Percentiles rank a stretch among this genome's conserved stretches.
Conservation (phyloP, 164 flowering plant species). For the Magnolia kwangsiensis region DNA sequence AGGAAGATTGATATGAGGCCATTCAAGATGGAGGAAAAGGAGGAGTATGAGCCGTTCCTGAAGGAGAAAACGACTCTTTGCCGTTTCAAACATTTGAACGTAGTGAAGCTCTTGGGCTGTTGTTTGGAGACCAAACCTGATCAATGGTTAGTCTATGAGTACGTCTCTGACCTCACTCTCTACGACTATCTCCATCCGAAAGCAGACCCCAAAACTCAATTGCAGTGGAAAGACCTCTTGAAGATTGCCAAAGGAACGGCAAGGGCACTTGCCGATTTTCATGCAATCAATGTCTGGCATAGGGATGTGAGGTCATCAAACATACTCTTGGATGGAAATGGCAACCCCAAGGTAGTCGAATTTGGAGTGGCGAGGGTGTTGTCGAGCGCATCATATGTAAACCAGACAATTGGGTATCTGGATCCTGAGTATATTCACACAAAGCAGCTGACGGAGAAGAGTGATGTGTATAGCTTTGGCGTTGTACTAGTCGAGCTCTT, state of each 20-base stretch:
- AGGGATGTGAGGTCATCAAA: background rate
- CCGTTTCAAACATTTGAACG: background rate
- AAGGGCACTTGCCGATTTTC: background rate
- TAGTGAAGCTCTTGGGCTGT: background rate
- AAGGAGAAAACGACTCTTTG: background rate
- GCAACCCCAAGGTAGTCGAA: background rate
- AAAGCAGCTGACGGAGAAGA: conserved; percentile 59
- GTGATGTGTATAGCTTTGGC: conserved; percentile 73
- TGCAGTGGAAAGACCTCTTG: background rate
- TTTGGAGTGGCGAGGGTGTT: conserved; percentile 2
- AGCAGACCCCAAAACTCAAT: background rate
- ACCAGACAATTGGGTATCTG: conserved; percentile 38
- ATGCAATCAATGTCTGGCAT: background rate
- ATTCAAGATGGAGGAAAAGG: background rate
- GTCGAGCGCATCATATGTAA: background rate
- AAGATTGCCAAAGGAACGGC: background rate
- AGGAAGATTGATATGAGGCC: background rate
- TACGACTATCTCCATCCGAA: background rate
- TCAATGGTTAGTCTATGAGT: background rate
- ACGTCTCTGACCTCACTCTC: background rate
- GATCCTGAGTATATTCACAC: conserved; percentile 75
- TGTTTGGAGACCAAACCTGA: background rate
- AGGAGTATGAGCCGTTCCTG: background rate
- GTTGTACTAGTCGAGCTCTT: conserved; percentile 54
- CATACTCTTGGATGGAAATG: background rate